Base-by-base conservation (phyloP, 2,329 filamentous ascomycete species). In the Tolypocladium cylindrosporum region DNA sequence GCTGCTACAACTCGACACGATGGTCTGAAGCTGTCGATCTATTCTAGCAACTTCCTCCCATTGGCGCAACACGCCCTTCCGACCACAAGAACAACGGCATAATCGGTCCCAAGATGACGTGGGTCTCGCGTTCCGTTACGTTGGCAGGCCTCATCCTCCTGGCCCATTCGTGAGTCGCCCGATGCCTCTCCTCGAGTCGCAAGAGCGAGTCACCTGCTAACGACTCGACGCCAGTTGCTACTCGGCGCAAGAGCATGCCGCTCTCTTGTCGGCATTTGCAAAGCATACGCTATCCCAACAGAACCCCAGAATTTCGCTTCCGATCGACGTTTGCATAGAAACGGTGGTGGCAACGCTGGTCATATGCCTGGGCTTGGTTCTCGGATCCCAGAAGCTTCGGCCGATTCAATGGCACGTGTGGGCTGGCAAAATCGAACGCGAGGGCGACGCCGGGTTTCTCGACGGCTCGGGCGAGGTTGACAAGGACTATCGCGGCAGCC, bases 241-340 rank as follows among this genome's bases (percentile, higher is more conserved):
- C 75, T 99, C 94, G 55, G 91, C 92, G 53, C 89, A 96, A 74
- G 94, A 99, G 76, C 90, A 96, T 75, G 88, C 90, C 8, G 80
- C 86, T 27, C 82, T 96, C 55, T 84, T 86, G 65, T 82, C 86
- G 58, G 77, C 78, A 40, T 72, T 78, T 56, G 70, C 76, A 50
- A 74, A 77, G 37, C 70, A 78, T 48, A 67, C 76, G 4, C 67
- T 75, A 34, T 71, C 79, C 4, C 73, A 77, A 37, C 67, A 74
- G 24, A 68, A 75, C 16, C 66, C 75, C 3, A 64, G 72, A 55
- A 68, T 73, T 58, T 76, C 81, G 19, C 80, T 97, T 1, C 93
- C 94, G 0, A 75, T 89, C 61, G 94, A 99, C 68, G 95, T 99
- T 66, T 84, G 86, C 42, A 81, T 96, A 65, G 94, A 99, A 74